Conservation (phyloP, 2,329 filamentous ascomycete species). For the Diaporthe australafricana region DNA sequence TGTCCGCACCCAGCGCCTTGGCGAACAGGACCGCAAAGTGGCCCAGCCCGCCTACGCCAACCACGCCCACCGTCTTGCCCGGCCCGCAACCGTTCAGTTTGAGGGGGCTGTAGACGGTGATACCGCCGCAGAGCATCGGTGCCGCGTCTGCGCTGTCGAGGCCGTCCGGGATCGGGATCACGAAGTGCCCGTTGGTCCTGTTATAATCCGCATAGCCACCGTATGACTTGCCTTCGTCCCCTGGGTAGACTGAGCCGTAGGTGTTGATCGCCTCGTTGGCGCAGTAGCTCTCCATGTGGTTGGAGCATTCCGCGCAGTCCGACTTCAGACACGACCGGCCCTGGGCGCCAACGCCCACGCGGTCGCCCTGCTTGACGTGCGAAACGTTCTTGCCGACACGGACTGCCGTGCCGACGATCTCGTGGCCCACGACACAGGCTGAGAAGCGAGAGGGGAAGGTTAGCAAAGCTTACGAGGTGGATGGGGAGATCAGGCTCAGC, state of each 20-base stretch:
- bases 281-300: conserved; percentile 53
- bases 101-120: conserved; percentile 74
- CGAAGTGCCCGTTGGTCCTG: conserved; percentile 55
- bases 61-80: conserved; percentile 74
- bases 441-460: neutral
- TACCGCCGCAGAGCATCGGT: conserved; percentile 76
- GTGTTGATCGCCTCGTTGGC: conserved; percentile 55
- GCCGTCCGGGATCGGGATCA: conserved; percentile 55
- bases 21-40: conserved; percentile 77
- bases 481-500: neutral
- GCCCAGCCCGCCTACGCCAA: conserved; percentile 75
- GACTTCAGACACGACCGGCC: conserved; percentile 61
- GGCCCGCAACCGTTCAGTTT: conserved; percentile 72
- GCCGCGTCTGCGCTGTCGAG: conserved; percentile 56
- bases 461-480: neutral
- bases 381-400: conserved; percentile 59
- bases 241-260: conserved; percentile 61
- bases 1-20: conserved; percentile 72
- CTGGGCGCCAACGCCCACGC: conserved; percentile 71
- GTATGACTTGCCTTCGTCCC: conserved; percentile 66
- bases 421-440: conserved; percentile 67
- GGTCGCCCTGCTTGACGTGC: conserved; percentile 66
- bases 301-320: conserved; percentile 54
- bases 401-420: conserved; percentile 67
- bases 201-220: conserved; percentile 60